Evolutionary conservation across 805 yeast genomes (phyloP).

Genomic region (Candida patagonica): DNA sequence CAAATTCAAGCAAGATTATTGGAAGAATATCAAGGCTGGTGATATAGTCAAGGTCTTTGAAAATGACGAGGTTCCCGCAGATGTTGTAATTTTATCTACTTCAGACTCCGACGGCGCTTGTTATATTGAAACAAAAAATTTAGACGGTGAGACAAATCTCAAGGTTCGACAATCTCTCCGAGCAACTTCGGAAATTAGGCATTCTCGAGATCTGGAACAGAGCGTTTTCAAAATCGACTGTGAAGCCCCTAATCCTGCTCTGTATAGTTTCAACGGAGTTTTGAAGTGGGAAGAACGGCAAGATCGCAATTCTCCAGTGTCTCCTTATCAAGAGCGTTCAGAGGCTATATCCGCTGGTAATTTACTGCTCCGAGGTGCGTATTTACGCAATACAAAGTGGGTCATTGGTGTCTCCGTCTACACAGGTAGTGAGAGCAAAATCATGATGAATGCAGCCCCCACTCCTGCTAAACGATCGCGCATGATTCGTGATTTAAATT

Average conservation of each 20-base stretch:
- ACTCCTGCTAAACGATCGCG: constrained; percentile 67
- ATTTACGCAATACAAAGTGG: constrained; percentile 70
- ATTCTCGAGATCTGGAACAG: constrained; percentile 49
- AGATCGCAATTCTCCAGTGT: constrained; percentile 27
- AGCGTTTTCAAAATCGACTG: constrained; percentile 54
- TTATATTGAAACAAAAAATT: constrained; percentile 59
- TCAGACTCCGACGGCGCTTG: constrained; percentile 63
- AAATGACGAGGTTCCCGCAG: constrained; percentile 75
- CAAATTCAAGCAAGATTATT: constrained; percentile 41
- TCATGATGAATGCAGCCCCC: constrained; percentile 67
- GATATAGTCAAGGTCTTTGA: constrained; percentile 58
- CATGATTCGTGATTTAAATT: constrained; percentile 56
- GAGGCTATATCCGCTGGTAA: constrained; percentile 59
- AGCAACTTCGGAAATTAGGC: constrained; percentile 45
- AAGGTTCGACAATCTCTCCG: constrained; percentile 48
- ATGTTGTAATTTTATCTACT: constrained; percentile 55
- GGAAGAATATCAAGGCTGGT: constrained; percentile 73
- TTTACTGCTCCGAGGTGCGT: constrained; percentile 60
- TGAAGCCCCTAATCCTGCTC: constrained; percentile 60
- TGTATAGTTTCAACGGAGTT: constrained; percentile 61
- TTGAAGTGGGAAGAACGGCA: constrained; percentile 36
- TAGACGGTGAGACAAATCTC: constrained; percentile 71
- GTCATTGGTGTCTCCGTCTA: constrained; percentile 64
- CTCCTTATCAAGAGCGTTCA: constrained; percentile 15
- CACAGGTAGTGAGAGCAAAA: constrained; percentile 69